A percentile compares a stretch with the other conserved stretches of the same genome.
phyloP scores from a whole-genome alignment of 148 eudicot species.

The Chenopodium formosanum region DNA sequence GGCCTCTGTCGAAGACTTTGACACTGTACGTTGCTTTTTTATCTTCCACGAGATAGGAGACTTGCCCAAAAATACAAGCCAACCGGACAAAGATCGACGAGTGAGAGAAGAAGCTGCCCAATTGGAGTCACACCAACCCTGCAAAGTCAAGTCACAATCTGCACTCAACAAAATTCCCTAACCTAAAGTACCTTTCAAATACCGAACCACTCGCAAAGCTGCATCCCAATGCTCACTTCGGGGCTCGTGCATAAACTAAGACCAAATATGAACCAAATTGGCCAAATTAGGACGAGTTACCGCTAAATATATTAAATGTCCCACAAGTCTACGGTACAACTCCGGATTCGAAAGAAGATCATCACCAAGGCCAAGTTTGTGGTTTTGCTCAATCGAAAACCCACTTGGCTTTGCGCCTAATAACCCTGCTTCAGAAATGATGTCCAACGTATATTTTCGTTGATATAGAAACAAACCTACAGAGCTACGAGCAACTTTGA shows the following conservation, averaged over 20 bases:
- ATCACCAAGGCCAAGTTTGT: not conserved
- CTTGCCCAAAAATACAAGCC: no score
- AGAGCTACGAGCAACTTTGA: no score
- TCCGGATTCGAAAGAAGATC: not conserved
- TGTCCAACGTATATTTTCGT: no score
- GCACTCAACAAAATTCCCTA: not conserved
- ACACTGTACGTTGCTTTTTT: no score
- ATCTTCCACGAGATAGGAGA: no score
- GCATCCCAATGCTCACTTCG: not conserved
- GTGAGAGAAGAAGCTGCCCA: no score
- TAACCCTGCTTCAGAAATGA: not conserved
- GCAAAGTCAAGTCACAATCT: not conserved
- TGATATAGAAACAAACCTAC: no score
- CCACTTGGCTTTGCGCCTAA: not conserved
- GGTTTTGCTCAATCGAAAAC: not conserved
- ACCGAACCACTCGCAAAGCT: not conserved
- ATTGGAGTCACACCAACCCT: not conserved
- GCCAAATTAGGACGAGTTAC: not conserved
- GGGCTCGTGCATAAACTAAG: not conserved
- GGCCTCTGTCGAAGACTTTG: no score
- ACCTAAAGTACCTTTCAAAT: not conserved
- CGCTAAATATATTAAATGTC: not conserved
- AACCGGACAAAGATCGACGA: no score
- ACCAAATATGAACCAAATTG: not conserved
- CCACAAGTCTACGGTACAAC: not conserved